These are phyloP conservation scores for Aspergillus sp. DNA, from an alignment of 2,329 filamentous ascomycete species.

Conservation along the genomic window DNA sequence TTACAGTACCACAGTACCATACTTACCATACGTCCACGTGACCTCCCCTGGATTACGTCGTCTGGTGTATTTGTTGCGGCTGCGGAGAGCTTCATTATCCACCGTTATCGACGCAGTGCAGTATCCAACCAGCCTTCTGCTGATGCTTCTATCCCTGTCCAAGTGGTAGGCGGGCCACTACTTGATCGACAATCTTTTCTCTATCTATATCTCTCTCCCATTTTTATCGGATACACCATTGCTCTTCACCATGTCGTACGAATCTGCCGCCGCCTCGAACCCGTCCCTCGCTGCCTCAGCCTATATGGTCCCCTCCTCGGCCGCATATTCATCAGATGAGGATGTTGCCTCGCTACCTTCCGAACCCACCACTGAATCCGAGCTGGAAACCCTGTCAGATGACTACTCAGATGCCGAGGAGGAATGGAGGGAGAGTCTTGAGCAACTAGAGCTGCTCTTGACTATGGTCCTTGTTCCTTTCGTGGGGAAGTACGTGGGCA, in stretches of 20 bases:
- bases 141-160: constrained; percentile 18
- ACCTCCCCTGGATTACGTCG: constrained; percentile 9
- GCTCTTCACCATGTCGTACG: constrained; percentile 23
- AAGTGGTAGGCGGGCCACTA: constrained; percentile 33
- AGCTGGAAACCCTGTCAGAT: constrained; percentile 44
- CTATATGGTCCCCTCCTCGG: constrained; percentile 33
- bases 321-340: constrained; percentile 28
- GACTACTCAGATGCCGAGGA: constrained; percentile 77
- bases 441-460: constrained; percentile 86
- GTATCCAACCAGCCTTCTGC: not conserved
- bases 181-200: constrained; percentile 16
- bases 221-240: constrained; percentile 1
- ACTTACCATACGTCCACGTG: constrained; percentile 1
- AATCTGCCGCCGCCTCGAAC: constrained; percentile 23
- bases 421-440: constrained; percentile 91
- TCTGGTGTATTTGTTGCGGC: too few species aligned
- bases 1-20: constrained; percentile 1
- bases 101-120: too few species aligned
- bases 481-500: constrained; percentile 87
- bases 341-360: constrained; percentile 42
- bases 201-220: not conserved
- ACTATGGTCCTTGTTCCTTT: constrained; percentile 95
- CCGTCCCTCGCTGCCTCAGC: constrained; percentile 35
- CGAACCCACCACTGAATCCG: constrained; percentile 34
- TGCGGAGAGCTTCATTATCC: too few species aligned